phyloP scores from a whole-genome alignment of 345 rosid species.

The Cardiospermum halicacabum region DNA sequence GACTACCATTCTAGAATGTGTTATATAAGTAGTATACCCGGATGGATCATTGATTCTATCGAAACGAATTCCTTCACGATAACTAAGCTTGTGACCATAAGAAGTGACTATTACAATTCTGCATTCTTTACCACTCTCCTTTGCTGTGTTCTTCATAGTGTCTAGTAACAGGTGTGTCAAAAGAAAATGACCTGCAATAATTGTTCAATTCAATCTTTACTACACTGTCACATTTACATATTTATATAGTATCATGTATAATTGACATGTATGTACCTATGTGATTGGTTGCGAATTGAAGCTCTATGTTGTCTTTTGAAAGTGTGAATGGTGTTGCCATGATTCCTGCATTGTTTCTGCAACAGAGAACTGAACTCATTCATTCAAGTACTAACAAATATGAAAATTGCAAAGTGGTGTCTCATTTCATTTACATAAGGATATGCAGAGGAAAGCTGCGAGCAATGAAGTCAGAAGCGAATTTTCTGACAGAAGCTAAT shows the following conservation, averaged over 20 bases:
- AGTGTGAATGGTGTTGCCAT: slow-evolving; percentile 37
- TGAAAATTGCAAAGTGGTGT: no score
- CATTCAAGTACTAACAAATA: no score
- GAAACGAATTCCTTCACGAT: slow-evolving; percentile 23
- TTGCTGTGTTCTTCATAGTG: not conserved
- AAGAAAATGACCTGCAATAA: not conserved
- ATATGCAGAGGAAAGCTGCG: slow-evolving; percentile 55
- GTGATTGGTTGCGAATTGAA: slow-evolving; percentile 55
- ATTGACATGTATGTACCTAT: slow-evolving; percentile 24
- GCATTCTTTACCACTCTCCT: not conserved
- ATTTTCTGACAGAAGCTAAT: slow-evolving; percentile 56
- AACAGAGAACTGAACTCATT: slow-evolving; percentile 3
- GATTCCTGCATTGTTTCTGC: slow-evolving; percentile 54
- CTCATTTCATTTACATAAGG: slow-evolving; percentile 59
- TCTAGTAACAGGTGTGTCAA: not conserved
- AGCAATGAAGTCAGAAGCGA: slow-evolving; percentile 50
- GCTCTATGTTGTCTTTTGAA: slow-evolving; percentile 45
- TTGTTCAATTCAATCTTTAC: no score
- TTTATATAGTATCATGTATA: no score
- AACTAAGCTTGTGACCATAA: not conserved
- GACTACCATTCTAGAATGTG: no score
- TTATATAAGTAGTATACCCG: slow-evolving; percentile 22
- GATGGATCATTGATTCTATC: slow-evolving; percentile 51
- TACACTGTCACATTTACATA: no score
- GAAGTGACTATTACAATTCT: not conserved